phyloP scores from a whole-genome alignment of 352 stramenopile genomes.

The Phytopythium litorale region DNA sequence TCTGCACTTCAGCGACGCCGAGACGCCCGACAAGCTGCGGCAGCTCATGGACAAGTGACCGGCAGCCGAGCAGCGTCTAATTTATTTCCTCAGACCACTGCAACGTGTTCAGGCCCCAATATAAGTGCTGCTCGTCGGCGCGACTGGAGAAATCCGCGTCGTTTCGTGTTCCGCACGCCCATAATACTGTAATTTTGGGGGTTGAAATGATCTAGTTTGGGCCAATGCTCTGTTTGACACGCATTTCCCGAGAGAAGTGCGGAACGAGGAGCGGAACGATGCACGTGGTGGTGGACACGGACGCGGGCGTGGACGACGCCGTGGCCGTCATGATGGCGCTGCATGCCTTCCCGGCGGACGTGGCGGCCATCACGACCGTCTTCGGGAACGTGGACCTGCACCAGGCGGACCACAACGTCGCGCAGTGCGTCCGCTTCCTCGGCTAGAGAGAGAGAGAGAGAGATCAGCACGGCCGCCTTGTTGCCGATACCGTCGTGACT shows the following conservation, averaged over 20 bases:
- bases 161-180: not conserved
- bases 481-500: not conserved
- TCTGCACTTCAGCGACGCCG: slow-evolving; percentile 41
- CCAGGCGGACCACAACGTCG: slow-evolving; percentile 81
- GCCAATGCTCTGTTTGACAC: not conserved
- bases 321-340: slow-evolving; percentile 72
- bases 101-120: not conserved
- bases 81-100: not conserved
- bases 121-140: not conserved
- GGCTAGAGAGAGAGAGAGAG: too few relatives aligned
- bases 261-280: slow-evolving; percentile 6
- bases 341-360: slow-evolving; percentile 47
- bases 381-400: slow-evolving; percentile 82
- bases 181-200: not conserved
- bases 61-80: not conserved
- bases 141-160: not conserved
- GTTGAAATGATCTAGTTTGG: too few relatives aligned
- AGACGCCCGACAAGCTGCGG: slow-evolving; percentile 44
- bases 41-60: slow-evolving; percentile 28
- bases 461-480: too few relatives aligned
- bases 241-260: not conserved
- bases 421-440: slow-evolving; percentile 39
- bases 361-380: slow-evolving; percentile 74
- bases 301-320: slow-evolving; percentile 77
- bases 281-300: slow-evolving; percentile 72